Evolutionary conservation across 768 basidiomycete genomes (phyloP), one percentile per base, ranked within the genome.

Genomic region (Collybia sordida): DNA sequence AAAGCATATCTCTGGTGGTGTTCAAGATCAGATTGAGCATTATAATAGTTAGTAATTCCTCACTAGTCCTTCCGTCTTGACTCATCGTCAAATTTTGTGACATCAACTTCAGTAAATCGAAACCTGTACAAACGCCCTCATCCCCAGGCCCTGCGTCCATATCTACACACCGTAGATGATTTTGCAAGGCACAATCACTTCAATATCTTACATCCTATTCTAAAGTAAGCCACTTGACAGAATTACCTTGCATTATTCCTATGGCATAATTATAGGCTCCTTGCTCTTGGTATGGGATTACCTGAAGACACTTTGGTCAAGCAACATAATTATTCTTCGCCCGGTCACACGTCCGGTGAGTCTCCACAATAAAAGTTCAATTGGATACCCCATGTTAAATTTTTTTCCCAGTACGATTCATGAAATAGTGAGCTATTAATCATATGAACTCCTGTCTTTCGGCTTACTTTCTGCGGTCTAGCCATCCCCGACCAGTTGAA

Each of bases 1-100:
- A 6, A 31, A 85, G 83, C 77, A 79, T 39, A 77, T 85, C 41
- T 78, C 78, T 38, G 74, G 72, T 12, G 84, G 83, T 5, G 77
- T 86, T 24, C 74, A 64, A 8, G 86, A 87, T 58, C 81, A 85
- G 54, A 54, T 85, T 17, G 85, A 87, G 56, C 71, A 78, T 50
- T 86, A 86, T 58, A 82, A 80, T 54, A 72, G 85, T 85, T 51
- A 52, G 76, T 54, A 3, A 7, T 27, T 19, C 27, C 3, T 31
- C 11, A 11, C 14, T 12, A 14, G 2, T 21, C 22, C 18, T 14
- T 11, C 9, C 9, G 9, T 31, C 31, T 31, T 7, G 14, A 31
- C 31, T 31, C 18, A 34, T 34, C 18, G 28, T 18, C 23, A 9
- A 23, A 12, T 21, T 15, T 6, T 3, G 28, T 40, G 21, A 46